Conservation (phyloP, 1,284 basidiomycete species). For the Trichosporon sp. region DNA sequence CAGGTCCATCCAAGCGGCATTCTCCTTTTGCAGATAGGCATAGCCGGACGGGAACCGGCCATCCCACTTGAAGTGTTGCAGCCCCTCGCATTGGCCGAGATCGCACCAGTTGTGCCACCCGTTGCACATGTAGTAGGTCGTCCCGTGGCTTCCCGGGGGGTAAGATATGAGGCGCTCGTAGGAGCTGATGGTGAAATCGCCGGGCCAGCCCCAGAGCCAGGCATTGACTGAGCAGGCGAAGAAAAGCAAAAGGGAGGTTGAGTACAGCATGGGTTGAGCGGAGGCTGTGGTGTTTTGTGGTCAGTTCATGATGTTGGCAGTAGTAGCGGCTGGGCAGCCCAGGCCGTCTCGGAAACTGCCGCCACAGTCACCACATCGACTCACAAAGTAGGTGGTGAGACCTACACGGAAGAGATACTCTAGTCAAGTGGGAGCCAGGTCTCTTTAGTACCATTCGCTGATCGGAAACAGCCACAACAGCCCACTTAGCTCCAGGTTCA, state of each 20-base stretch:
- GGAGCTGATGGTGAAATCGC: neutral
- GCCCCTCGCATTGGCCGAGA: neutral
- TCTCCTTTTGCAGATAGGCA: neutral
- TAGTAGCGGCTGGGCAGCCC: no score
- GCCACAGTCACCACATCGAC: no score
- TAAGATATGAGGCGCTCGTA: neutral
- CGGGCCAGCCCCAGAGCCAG: neutral
- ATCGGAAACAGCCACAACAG: no score
- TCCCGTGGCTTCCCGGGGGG: neutral
- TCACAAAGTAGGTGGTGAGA: no score
- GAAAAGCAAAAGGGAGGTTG: neutral
- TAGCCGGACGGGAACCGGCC: neutral
- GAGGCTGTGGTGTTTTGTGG: no score
- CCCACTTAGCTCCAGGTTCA: no score
- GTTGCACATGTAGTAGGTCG: neutral
- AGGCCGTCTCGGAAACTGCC: no score
- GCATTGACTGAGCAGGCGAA: neutral
- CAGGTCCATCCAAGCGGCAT: neutral
- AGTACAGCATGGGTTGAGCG: neutral
- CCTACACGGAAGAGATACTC: no score
- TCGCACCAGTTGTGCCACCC: neutral
- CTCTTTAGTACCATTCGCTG: no score
- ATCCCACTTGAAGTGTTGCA: constrained; percentile 1
- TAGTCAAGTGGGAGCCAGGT: no score
- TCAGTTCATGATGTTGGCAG: no score